Conservation (phyloP, 495 filamentous ascomycete genomes). For the Penicillium bialowiezense region DNA sequence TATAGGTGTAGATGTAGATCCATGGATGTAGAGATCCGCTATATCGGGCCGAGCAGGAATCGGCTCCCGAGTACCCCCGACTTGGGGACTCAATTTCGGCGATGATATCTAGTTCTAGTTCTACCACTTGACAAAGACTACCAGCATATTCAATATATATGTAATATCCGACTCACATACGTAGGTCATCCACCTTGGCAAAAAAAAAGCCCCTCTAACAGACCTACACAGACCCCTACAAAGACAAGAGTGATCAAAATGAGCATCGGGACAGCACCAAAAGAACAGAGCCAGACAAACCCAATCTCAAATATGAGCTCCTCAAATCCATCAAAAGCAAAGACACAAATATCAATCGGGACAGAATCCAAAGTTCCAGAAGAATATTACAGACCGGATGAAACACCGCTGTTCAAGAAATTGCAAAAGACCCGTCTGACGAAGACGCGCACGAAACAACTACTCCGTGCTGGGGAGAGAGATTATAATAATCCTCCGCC, state of each 20-base stretch:
- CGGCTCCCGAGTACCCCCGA: constrained; percentile 17
- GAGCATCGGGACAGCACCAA: constrained; percentile 1
- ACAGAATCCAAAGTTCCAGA: constrained; percentile 5
- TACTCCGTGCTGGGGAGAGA: constrained; percentile 34
- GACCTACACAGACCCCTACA: background rate
- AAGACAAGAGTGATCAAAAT: background rate
- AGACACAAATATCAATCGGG: constrained; percentile 3
- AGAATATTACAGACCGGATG: constrained; percentile 24
- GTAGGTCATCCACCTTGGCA: too few species aligned
- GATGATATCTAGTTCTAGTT: background rate
- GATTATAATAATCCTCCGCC: constrained; percentile 36
- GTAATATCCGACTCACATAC: background rate
- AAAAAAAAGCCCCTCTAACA: too few species aligned
- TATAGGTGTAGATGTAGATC: too few species aligned
- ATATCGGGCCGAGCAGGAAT: constrained; percentile 19
- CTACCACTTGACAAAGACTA: background rate
- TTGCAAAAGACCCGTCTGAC: constrained; percentile 31
- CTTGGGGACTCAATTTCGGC: constrained; percentile 6
- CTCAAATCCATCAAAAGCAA: constrained; percentile 6
- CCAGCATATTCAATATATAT: background rate
- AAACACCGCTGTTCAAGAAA: constrained; percentile 29
- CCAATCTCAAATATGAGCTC: constrained; percentile 4
- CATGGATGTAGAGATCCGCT: background rate
- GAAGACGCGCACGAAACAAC: constrained; percentile 37
- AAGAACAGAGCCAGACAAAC: background rate